Conservation (phyloP, 106 monocot genomes). For the Allium cepa region DNA sequence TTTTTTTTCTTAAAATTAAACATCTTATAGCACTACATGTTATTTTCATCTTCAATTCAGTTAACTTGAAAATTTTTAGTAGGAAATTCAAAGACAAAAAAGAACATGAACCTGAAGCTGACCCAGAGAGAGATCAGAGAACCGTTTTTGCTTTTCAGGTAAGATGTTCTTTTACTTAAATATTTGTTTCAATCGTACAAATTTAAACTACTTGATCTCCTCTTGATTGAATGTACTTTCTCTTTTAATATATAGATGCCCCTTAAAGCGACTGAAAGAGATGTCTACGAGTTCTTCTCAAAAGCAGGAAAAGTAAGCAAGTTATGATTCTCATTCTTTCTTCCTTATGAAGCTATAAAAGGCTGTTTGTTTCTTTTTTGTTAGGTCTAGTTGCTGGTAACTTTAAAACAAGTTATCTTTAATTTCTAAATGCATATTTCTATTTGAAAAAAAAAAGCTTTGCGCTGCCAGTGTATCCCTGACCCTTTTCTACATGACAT, state of each 20-base stretch:
- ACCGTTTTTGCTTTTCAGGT: conserved; percentile 90
- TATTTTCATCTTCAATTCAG: conserved; percentile 35
- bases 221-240: not conserved
- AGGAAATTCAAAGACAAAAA: conserved; percentile 66
- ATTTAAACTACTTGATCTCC: too few relatives aligned
- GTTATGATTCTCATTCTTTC: conserved; percentile 4
- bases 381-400: too few relatives aligned
- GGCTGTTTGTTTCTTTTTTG: conserved; percentile 14
- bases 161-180: conserved; percentile 5
- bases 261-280: conserved; percentile 70
- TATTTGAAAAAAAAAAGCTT: not conserved
- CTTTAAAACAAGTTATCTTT: not conserved
- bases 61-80: not conserved
- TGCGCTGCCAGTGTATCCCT: too few relatives aligned
- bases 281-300: conserved; percentile 85
- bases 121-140: conserved; percentile 87
- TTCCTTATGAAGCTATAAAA: conserved; percentile 11
- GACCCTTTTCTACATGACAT: too few relatives aligned
- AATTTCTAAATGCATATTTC: not conserved
- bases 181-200: not conserved
- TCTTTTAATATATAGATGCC: conserved; percentile 35
- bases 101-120: conserved; percentile 62
- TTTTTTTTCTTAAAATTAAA: too few relatives aligned
- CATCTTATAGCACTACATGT: conserved; percentile 38
- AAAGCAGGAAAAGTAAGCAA: conserved; percentile 71